Percentiles rank a stretch among this genome's conserved stretches.
Evolutionary conservation across 108 stramenopile genomes (phyloP).

Genomic region (Skeletonema tropicum): DNA sequence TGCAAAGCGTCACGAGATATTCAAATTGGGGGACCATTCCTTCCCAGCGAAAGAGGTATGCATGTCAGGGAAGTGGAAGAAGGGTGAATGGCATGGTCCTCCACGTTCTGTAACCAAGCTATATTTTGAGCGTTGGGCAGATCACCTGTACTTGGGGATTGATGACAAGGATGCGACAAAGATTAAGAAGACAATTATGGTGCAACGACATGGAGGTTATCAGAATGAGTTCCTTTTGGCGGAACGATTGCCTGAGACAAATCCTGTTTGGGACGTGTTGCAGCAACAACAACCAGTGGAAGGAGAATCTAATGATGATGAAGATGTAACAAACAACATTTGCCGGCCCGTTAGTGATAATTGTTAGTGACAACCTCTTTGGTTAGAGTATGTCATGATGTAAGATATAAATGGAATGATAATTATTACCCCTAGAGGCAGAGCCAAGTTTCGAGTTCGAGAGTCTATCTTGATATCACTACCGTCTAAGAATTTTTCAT

Average conservation of each 20-base stretch:
- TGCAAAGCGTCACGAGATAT: conserved; percentile 58
- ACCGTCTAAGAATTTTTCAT: no score
- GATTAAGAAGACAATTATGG: conserved; percentile 25
- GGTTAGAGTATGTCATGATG: no score
- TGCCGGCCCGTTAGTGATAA: background rate
- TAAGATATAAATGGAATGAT: no score
- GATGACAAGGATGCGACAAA: conserved; percentile 25
- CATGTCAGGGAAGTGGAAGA: conserved; percentile 54
- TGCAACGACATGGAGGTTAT: conserved; percentile 50
- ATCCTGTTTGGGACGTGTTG: conserved; percentile 33
- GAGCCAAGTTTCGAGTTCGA: no score
- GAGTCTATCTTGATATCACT: no score
- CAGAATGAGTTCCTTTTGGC: conserved; percentile 72
- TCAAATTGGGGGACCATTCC: conserved; percentile 49
- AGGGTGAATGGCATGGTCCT: conserved; percentile 63
- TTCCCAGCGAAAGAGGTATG: conserved; percentile 64
- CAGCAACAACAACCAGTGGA: background rate
- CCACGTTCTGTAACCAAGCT: conserved; percentile 36
- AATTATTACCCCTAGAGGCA: no score
- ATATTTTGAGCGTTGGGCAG: conserved; percentile 55
- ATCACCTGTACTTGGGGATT: conserved; percentile 52
- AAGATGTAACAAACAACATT: background rate
- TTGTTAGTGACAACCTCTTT: no score
- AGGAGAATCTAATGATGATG: background rate
- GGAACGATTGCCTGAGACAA: conserved; percentile 47